Evolutionary conservation across 1,284 basidiomycete genomes (phyloP), one percentile per base, ranked within the genome.

Genomic region (Malassezia psittaci): DNA sequence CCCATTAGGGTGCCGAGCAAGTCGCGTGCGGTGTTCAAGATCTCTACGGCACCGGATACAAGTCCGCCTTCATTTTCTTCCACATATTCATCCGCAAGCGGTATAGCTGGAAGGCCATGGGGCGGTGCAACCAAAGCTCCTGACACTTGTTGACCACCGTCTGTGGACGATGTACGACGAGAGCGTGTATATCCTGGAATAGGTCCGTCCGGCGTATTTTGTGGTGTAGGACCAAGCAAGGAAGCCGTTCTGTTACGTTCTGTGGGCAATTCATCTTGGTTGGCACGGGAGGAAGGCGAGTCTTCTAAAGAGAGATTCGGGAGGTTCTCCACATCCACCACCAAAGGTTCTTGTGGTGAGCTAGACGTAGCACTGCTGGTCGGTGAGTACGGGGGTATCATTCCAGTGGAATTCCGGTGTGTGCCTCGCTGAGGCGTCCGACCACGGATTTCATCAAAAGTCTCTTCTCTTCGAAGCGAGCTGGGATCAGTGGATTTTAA

Each of bases 11-110:
- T 67, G 24, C 66, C 69, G 33, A 72, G 62, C 3, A 74, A 53
- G 37, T 74, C 72, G 7, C 72, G 50, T 3, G 69, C 72, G 18
- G 71, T 73, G 38, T 74, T 74, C 41, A 74, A 61, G 39, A 73
- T 70, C 53, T 73, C 72, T 16, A 73, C 71, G 11, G 70, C 52
- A 3, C 69, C 67, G 3, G 72, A 64, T 48, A 74, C 65, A 1
- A 56, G 42, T 21, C 54, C 54, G 36, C 72, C 72, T 36, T 74
- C 68, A 45, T 72, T 64, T 46, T 72, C 72, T 39, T 73, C 71
- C 12, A 72, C 71, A 21, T 72, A 69, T 45, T 74, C 72, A 48
- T 69, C 64, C 6, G 70, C 63, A 4, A 74, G 54, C 4, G 68
- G 69, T 18, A 74, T 67, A 11, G 63, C 58, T n/a, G 68, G 66